Conservation (phyloP, 441 rosid genomes). For the Arabidopsis hybrid region DNA sequence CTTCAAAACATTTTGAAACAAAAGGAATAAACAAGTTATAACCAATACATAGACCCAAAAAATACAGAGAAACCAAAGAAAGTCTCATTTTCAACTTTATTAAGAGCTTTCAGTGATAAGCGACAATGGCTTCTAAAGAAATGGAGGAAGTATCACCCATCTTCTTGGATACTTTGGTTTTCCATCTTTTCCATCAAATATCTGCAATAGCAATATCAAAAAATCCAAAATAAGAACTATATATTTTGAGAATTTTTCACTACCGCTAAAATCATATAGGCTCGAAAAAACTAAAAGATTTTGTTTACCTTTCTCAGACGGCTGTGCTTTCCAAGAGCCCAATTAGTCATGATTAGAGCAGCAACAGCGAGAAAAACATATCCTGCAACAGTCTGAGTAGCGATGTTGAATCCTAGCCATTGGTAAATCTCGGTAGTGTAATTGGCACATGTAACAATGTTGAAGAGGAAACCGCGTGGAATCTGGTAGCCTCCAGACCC, state of each 20-base stretch:
- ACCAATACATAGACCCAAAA: background rate
- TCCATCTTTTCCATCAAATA: conserved; percentile 91
- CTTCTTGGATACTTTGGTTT: conserved; percentile 84
- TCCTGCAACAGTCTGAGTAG: conserved; percentile 92
- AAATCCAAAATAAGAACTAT: conserved; percentile 15
- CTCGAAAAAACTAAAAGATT: background rate
- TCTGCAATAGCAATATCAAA: conserved; percentile 52
- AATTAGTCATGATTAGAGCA: conserved; percentile 81
- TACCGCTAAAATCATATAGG: background rate
- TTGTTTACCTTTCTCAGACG: conserved; percentile 79
- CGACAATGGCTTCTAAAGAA: conserved; percentile 56
- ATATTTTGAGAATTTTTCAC: background rate
- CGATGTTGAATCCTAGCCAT: conserved; percentile 94
- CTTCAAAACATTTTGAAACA: conserved; percentile 16
- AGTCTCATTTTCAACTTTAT: conserved; percentile 20
- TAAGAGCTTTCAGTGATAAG: conserved; percentile 17
- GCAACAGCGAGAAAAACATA: conserved; percentile 84
- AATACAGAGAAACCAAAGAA: conserved; percentile 22
- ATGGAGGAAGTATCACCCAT: conserved; percentile 90
- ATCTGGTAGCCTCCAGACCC: conserved; percentile 91
- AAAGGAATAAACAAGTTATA: conserved; percentile 17
- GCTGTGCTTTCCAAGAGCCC: conserved; percentile 96
- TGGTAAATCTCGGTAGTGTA: conserved; percentile 96
- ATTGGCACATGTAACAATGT: conserved; percentile 92
- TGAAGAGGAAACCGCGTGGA: conserved; percentile 88